Percentiles rank a stretch among this genome's conserved stretches.
Evolutionary conservation across 2,329 filamentous ascomycete species (phyloP).

Genomic region (Exserohilum rostratum): DNA sequence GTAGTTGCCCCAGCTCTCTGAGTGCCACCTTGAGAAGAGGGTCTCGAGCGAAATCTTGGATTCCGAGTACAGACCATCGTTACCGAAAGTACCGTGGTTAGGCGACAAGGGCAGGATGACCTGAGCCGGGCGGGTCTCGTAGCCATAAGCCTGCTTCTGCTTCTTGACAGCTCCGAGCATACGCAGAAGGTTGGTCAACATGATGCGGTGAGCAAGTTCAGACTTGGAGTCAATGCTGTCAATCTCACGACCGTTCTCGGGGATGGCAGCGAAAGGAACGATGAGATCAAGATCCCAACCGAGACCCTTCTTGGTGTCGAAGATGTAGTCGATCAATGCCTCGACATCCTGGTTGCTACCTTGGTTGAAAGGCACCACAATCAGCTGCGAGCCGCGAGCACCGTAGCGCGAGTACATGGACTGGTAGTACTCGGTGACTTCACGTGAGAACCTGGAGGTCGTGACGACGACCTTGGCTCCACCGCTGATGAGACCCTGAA

Average conservation of each 20-base stretch:
- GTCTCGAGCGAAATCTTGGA: slow-evolving; percentile 97
- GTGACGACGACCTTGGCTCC: slow-evolving; percentile 97
- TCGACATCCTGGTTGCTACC: slow-evolving; percentile 98
- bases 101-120: slow-evolving; percentile 95
- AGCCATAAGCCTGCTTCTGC: slow-evolving; percentile 85
- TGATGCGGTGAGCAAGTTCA: slow-evolving; percentile 96
- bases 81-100: slow-evolving; percentile 98
- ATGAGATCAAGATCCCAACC: slow-evolving; percentile 98
- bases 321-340: slow-evolving; percentile 93
- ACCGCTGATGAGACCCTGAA: slow-evolving; percentile 94
- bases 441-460: slow-evolving; percentile 92
- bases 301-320: slow-evolving; percentile 92
- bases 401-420: slow-evolving; percentile 96
- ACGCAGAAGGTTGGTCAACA: slow-evolving; percentile 95
- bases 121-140: slow-evolving; percentile 94
- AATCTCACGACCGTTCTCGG: slow-evolving; percentile 96
- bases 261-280: slow-evolving; percentile 95
- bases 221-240: slow-evolving; percentile 97
- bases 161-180: slow-evolving; percentile 89
- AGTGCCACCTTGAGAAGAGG: slow-evolving; percentile 97
- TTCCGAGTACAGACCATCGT: slow-evolving; percentile 96
- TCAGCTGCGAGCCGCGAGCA: slow-evolving; percentile 90
- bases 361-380: slow-evolving; percentile 98
- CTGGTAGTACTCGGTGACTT: slow-evolving; percentile 99
- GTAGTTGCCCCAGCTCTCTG: slow-evolving; percentile 96